A percentile compares a stretch with the other conserved stretches of the same genome.
Conservation (phyloP, 2,329 filamentous ascomycete species). For the Colletotrichum navitas region DNA sequence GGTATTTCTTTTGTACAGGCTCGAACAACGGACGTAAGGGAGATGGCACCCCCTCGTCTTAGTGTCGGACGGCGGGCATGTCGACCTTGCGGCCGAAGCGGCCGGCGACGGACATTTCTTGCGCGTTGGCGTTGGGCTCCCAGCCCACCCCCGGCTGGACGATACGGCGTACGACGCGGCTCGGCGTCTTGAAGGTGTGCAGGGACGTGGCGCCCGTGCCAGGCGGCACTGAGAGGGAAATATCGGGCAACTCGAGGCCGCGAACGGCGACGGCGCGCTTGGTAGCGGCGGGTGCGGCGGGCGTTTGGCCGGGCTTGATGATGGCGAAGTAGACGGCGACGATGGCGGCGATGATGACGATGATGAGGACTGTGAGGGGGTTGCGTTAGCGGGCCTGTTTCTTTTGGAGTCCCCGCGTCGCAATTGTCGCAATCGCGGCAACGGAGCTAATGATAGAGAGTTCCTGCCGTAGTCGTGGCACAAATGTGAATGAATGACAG, state of each 20-base stretch:
- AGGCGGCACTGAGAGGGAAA: slow-evolving; percentile 44
- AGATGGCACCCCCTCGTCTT: neutral
- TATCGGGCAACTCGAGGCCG: slow-evolving; percentile 44
- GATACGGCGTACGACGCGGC: slow-evolving; percentile 38
- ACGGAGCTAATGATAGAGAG: no score
- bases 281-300: slow-evolving; percentile 43
- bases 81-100: slow-evolving; percentile 37
- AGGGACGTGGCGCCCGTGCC: slow-evolving; percentile 28
- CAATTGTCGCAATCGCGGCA: no score
- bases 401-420: no score
- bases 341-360: slow-evolving; percentile 64
- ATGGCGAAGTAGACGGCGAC: slow-evolving; percentile 64
- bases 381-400: neutral
- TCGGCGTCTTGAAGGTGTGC: slow-evolving; percentile 25
- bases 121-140: slow-evolving; percentile 22
- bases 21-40: neutral
- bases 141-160: slow-evolving; percentile 27
- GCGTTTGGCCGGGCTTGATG: slow-evolving; percentile 48
- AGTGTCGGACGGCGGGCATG: slow-evolving; percentile 37
- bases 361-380: slow-evolving; percentile 59
- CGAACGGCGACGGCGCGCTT: slow-evolving; percentile 48
- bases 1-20: slow-evolving; percentile 32
- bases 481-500: accelerated
- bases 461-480: no score
- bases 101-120: slow-evolving; percentile 2